phyloP scores from a whole-genome alignment of 352 stramenopile species.

The Peronospora destructor region DNA sequence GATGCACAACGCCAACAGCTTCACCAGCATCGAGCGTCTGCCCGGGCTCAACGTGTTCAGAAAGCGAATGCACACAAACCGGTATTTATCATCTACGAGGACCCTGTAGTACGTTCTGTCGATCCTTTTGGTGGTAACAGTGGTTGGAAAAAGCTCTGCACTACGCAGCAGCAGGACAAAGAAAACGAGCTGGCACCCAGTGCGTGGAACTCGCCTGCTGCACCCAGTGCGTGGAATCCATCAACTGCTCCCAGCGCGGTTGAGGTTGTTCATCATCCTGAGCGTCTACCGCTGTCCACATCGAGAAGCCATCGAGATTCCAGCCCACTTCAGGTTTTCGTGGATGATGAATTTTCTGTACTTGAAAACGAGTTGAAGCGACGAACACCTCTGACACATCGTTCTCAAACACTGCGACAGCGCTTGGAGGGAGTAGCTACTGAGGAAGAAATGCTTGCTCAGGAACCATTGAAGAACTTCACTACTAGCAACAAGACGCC shows the following conservation, averaged over 20 bases:
- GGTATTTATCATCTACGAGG: slow-evolving; percentile 82
- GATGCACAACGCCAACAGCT: slow-evolving; percentile 51
- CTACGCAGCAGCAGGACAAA: slow-evolving; percentile 67
- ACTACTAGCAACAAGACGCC: slow-evolving; percentile 21
- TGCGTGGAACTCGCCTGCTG: slow-evolving; percentile 37
- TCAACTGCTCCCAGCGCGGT: slow-evolving; percentile 1
- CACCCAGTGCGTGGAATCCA: slow-evolving; percentile 37
- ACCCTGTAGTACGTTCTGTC: slow-evolving; percentile 41
- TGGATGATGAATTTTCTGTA: slow-evolving; percentile 57
- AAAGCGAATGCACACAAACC: slow-evolving; percentile 65
- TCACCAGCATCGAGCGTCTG: slow-evolving; percentile 55
- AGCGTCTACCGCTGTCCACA: slow-evolving; percentile 3
- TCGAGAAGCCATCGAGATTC: slow-evolving; percentile 6
- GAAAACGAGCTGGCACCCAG: slow-evolving; percentile 57
- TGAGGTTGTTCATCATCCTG: slow-evolving; percentile 4
- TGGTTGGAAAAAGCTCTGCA: slow-evolving; percentile 66
- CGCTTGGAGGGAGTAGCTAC: slow-evolving; percentile 57
- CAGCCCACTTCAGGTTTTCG: slow-evolving; percentile 67
- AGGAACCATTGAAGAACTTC: slow-evolving; percentile 80
- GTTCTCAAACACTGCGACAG: slow-evolving; percentile 64
- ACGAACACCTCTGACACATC: slow-evolving; percentile 35
- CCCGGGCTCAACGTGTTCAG: slow-evolving; percentile 48
- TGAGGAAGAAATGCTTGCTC: slow-evolving; percentile 67
- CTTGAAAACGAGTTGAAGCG: slow-evolving; percentile 20
- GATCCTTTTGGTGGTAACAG: slow-evolving; percentile 53